These are phyloP conservation scores for Ganoderma meredithae DNA, from an alignment of 1,284 basidiomycete genomes.

Conservation along the genomic window DNA sequence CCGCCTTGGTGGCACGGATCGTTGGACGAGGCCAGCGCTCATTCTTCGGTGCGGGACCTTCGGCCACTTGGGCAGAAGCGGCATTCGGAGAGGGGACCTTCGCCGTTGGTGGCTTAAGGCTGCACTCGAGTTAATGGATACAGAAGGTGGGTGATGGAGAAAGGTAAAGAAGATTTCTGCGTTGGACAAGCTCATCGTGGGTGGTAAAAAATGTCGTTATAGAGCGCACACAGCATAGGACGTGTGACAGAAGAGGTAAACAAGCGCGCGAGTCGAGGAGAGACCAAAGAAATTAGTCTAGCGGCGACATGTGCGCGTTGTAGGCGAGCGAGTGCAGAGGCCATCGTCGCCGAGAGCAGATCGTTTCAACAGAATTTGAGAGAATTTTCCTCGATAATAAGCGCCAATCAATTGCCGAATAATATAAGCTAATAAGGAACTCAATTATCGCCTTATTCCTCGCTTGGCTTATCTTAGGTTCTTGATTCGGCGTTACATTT, in stretches of 20 bases:
- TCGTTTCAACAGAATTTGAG: slow-evolving; percentile 22
- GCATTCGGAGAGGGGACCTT: slow-evolving; percentile 60
- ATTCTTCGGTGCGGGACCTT: too few species aligned
- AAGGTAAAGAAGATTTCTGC: slow-evolving; percentile 37
- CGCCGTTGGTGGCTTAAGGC: slow-evolving; percentile 42
- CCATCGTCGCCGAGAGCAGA: slow-evolving; percentile 28
- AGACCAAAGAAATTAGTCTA: slow-evolving; percentile 18
- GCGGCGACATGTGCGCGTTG: slow-evolving; percentile 30
- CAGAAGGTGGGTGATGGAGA: slow-evolving; percentile 57
- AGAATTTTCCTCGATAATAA: neutral
- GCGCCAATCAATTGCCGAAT: neutral
- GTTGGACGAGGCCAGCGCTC: too few species aligned
- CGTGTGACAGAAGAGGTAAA: slow-evolving; percentile 43
- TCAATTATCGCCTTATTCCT: too few species aligned
- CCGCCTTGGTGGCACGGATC: slow-evolving; percentile 82
- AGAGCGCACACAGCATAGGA: slow-evolving; percentile 68
- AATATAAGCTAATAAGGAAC: too few species aligned
- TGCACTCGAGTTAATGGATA: slow-evolving; percentile 45
- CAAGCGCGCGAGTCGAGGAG: slow-evolving; percentile 27
- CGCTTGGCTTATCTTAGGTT: too few species aligned
- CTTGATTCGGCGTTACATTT: too few species aligned
- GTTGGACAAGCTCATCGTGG: slow-evolving; percentile 32
- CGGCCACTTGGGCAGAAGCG: slow-evolving; percentile 72
- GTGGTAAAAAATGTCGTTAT: slow-evolving; percentile 38
- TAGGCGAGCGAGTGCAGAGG: slow-evolving; percentile 30